These are phyloP conservation scores for Chlamydomonas incerta DNA, from an alignment of 139 green algal species.

Conservation along the genomic window DNA sequence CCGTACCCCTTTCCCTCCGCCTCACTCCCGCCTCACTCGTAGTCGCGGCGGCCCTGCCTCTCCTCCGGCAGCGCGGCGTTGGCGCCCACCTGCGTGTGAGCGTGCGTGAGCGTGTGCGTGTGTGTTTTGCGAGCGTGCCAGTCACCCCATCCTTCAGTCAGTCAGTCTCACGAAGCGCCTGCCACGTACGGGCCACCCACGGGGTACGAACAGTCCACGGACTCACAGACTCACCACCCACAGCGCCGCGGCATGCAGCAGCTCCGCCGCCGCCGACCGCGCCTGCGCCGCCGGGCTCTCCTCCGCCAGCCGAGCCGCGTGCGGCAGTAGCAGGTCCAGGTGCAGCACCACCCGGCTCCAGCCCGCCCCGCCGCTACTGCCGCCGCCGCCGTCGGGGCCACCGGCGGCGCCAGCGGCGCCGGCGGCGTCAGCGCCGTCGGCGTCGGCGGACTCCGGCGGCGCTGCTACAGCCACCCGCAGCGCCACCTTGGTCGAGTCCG, in stretches of 20 bases:
- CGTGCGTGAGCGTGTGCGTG: too few relatives aligned
- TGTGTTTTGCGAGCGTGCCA: too few relatives aligned
- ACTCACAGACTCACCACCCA: slow-evolving; percentile 30
- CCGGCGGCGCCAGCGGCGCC: neutral
- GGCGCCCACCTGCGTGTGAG: neutral
- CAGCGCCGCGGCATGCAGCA: slow-evolving; percentile 34
- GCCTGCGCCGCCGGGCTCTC: slow-evolving; percentile 15
- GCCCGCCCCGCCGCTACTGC: neutral
- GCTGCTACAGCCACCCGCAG: slow-evolving; percentile 1
- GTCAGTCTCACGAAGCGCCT: too few relatives aligned
- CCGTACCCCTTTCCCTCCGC: too few relatives aligned
- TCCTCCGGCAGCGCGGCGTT: slow-evolving; percentile 30
- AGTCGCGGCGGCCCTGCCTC: neutral
- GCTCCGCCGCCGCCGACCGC: slow-evolving; percentile 6
- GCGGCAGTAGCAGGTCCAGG: slow-evolving; percentile 37
- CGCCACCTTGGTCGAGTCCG: neutral
- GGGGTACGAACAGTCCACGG: too few relatives aligned
- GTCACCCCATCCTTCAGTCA: too few relatives aligned
- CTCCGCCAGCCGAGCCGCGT: slow-evolving; percentile 28
- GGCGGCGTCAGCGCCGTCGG: neutral
- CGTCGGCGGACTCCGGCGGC: neutral
- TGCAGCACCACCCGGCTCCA: neutral
- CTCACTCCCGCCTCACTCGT: neutral
- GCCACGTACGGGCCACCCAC: too few relatives aligned
- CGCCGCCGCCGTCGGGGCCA: neutral